Conservation (phyloP, 306 rosid genomes). For the Oxytropis ochrocephala region DNA sequence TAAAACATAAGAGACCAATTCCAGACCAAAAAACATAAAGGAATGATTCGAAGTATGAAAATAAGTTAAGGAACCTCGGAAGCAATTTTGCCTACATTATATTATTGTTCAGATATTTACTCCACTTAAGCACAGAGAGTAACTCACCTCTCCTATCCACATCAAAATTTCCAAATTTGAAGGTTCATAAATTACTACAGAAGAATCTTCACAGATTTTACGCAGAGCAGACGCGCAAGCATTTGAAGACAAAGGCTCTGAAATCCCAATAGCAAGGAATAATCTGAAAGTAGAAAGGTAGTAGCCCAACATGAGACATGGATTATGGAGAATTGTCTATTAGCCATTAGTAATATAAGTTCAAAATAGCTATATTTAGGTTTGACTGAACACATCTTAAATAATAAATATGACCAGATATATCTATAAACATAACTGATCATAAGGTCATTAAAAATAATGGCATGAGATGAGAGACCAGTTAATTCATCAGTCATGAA, state of each 20-base stretch:
- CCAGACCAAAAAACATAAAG: too few relatives aligned
- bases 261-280: slow-evolving; percentile 85
- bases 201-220: slow-evolving; percentile 89
- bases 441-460: slow-evolving; percentile 6
- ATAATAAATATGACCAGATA: neutral
- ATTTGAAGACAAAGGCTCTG: slow-evolving; percentile 76
- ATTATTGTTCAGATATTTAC: slow-evolving; percentile 17
- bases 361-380: slow-evolving; percentile 12
- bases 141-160: slow-evolving; percentile 96
- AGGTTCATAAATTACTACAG: slow-evolving; percentile 71
- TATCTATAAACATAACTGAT: slow-evolving; percentile 5
- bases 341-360: slow-evolving; percentile 11
- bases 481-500: neutral
- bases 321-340: slow-evolving; percentile 17
- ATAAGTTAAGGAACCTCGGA: too few relatives aligned
- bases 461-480: neutral
- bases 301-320: slow-evolving; percentile 23
- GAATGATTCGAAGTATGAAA: too few relatives aligned
- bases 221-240: slow-evolving; percentile 86
- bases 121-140: slow-evolving; percentile 8
- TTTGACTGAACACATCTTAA: neutral
- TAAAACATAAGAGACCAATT: too few relatives aligned
- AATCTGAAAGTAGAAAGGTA: slow-evolving; percentile 53
- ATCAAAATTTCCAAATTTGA: slow-evolving; percentile 88
- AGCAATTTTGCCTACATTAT: too few relatives aligned